Conservation (phyloP, 495 filamentous ascomycete species). For the Aspergillus campestris region DNA sequence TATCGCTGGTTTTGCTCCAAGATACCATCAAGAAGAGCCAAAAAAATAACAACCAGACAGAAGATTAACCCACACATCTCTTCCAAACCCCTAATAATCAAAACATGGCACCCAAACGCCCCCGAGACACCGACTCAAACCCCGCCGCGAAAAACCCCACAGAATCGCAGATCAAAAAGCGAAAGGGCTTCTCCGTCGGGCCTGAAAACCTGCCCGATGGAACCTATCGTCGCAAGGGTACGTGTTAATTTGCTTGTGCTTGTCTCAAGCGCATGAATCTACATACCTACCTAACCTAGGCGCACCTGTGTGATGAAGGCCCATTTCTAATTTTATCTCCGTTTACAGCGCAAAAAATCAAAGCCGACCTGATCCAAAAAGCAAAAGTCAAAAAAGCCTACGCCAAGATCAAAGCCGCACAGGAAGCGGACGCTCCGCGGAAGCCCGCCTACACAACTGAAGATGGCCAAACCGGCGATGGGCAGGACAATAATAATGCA, state of each 20-base stretch:
- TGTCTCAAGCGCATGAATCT: too few relatives aligned
- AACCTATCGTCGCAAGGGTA: slow-evolving; percentile 83
- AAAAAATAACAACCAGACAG: background rate
- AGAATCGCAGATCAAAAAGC: slow-evolving; percentile 46
- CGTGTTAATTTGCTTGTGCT: background rate
- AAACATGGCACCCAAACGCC: slow-evolving; percentile 57
- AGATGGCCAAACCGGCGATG: slow-evolving; percentile 16
- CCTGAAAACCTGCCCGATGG: slow-evolving; percentile 93
- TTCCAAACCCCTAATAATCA: background rate
- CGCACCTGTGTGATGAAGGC: too few relatives aligned
- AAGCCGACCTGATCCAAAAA: slow-evolving; percentile 80
- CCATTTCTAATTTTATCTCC: slow-evolving; percentile 8
- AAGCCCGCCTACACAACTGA: slow-evolving; percentile 22
- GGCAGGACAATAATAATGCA: slow-evolving; percentile 13
- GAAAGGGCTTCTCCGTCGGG: slow-evolving; percentile 69
- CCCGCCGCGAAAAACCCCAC: slow-evolving; percentile 22
- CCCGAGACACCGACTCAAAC: slow-evolving; percentile 40
- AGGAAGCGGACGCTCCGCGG: slow-evolving; percentile 25
- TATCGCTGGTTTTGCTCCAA: too few relatives aligned
- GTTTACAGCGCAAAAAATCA: slow-evolving; percentile 76
- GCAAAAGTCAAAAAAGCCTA: slow-evolving; percentile 93
- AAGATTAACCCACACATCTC: background rate
- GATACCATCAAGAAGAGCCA: background rate
- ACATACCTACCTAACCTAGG: too few relatives aligned
- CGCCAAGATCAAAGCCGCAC: slow-evolving; percentile 70